Evolutionary conservation across 2,329 filamentous ascomycete species (phyloP), one percentile per base, ranked within the genome.

Genomic region (Scleromitrula shiraiana): DNA sequence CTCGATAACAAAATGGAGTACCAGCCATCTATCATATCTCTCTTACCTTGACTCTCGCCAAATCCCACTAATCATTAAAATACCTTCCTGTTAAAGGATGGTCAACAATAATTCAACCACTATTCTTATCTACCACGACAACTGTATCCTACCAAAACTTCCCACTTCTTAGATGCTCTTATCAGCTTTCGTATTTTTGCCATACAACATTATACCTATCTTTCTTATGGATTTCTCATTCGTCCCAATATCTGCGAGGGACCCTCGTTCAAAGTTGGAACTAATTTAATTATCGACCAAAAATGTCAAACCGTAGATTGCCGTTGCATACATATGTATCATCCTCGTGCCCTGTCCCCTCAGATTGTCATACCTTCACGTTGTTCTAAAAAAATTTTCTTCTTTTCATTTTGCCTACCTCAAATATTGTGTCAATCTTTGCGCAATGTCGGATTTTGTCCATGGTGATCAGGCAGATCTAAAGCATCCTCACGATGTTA

Each of bases 381-480:
- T n/a, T n/a, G n/a, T n/a, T n/a, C 37, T 6, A 15, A 29, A 9
- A 42, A 36, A 29, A 15, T 36, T 42, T 47, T 42, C 26, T 15
- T 42, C 15, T 23, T 19, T 23, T 47, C 39, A 35, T 36, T 19
- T 35, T 37, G 14, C 14, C 23, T 20, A 3, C 8, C 8, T 35
- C 20, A 7, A 42, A 29, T 7, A 17, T 12, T 19, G 14, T 19
- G 5, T 38, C 23, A 15, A 17, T 15, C 15, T 36, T 20, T 29
- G 45, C 30, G 45, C 45, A 42, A 47, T 47, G 45, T 22, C 45
- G 17, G 58, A 59, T 45, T 61, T 60, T 23, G 58, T 60, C 39
- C 57, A 60, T 30, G 58, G 58, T 41, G 54, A 58, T 29, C 53
- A 60, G 41, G 51, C 57, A 23, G 58, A 59, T 45, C 41, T 54